Conservation (phyloP, 768 basidiomycete genomes). For the Chalciporus chontae region DNA sequence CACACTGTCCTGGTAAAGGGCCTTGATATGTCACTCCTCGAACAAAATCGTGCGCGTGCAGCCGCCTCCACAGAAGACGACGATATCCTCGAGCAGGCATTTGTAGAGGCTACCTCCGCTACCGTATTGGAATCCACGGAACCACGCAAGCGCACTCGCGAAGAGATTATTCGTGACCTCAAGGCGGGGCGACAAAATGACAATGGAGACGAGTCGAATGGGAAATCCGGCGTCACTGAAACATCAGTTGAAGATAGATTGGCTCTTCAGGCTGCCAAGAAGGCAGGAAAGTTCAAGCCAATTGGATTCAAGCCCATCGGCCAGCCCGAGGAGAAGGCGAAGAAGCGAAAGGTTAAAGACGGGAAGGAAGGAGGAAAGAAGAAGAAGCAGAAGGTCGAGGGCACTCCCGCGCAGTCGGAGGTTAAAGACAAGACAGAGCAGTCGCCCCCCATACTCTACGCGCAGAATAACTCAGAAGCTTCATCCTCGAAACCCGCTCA, state of each 20-base stretch:
- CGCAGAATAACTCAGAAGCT: not conserved
- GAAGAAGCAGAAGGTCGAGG: constrained; percentile 55
- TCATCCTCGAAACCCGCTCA: constrained; percentile 3
- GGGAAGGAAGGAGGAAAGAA: constrained; percentile 43
- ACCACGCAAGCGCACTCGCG: constrained; percentile 72
- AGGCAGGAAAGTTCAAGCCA: constrained; percentile 44
- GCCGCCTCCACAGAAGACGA: constrained; percentile 65
- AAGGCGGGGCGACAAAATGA: constrained; percentile 56
- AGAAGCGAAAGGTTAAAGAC: constrained; percentile 43
- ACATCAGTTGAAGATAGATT: constrained; percentile 16
- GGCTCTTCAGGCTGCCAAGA: constrained; percentile 36
- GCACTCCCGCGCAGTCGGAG: constrained; percentile 17
- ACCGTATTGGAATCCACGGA: constrained; percentile 13
- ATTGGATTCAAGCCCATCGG: constrained; percentile 66
- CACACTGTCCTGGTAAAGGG: constrained; percentile 89
- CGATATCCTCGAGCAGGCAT: constrained; percentile 76
- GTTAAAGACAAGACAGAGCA: not conserved
- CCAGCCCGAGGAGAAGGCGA: constrained; percentile 40
- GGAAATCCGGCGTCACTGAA: constrained; percentile 8
- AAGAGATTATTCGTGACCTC: constrained; percentile 69
- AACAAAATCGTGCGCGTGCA: constrained; percentile 74
- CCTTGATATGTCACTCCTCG: constrained; percentile 81
- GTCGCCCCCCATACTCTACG: not conserved
- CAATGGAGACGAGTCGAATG: constrained; percentile 13
- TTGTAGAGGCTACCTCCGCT: constrained; percentile 42